A percentile compares a stretch with the other conserved stretches of the same genome.
These are phyloP conservation scores for Pythium biforme DNA, from an alignment of 352 stramenopile species.

Conservation along the genomic window DNA sequence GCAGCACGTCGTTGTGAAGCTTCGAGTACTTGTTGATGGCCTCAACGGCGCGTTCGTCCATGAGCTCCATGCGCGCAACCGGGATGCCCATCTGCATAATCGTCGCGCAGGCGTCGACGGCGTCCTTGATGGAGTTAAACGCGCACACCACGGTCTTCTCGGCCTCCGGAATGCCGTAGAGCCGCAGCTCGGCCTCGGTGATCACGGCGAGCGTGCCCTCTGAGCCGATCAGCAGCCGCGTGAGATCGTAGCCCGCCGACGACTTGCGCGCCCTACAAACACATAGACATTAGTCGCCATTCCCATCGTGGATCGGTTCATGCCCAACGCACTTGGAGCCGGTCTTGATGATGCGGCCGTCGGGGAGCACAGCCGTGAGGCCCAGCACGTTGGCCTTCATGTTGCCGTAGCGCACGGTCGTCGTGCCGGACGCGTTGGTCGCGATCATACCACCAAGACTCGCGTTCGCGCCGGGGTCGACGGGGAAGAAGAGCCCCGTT, in stretches of 20 bases:
- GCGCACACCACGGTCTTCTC: slow-evolving; percentile 92
- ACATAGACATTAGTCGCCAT: background rate
- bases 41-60: slow-evolving; percentile 77
- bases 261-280: slow-evolving; percentile 89
- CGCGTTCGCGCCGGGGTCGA: slow-evolving; percentile 97
- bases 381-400: slow-evolving; percentile 97
- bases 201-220: slow-evolving; percentile 95
- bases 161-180: slow-evolving; percentile 91
- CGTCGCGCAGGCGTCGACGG: slow-evolving; percentile 77
- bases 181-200: slow-evolving; percentile 93
- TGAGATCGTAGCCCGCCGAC: slow-evolving; percentile 97
- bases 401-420: slow-evolving; percentile 91
- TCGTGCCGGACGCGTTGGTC: slow-evolving; percentile 90
- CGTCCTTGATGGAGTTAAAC: slow-evolving; percentile 90
- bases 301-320: background rate
- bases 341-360: slow-evolving; percentile 87
- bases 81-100: slow-evolving; percentile 89
- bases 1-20: slow-evolving; percentile 68
- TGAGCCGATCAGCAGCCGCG: slow-evolving; percentile 92
- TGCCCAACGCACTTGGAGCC: slow-evolving; percentile 64
- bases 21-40: slow-evolving; percentile 89
- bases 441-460: slow-evolving; percentile 96
- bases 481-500: slow-evolving; percentile 93
- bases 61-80: slow-evolving; percentile 85
- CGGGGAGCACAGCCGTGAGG: slow-evolving; percentile 91